Conservation (phyloP, 148 eudicot genomes). For the Amaranthus cruentus region DNA sequence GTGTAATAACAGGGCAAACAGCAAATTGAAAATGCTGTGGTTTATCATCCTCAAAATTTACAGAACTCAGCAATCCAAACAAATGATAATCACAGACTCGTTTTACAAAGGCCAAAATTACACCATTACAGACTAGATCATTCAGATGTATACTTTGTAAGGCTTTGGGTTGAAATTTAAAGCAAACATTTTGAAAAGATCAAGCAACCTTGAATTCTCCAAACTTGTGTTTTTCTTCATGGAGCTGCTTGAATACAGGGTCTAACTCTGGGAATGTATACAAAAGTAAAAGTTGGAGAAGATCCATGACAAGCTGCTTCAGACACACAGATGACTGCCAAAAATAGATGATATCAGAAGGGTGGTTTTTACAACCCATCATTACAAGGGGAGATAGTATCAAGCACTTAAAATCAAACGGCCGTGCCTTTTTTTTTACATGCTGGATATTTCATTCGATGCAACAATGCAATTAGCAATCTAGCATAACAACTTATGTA, state of each 20-base stretch:
- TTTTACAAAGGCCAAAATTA: neutral
- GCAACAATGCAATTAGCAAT: neutral
- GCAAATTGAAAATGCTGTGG: conserved; percentile 8
- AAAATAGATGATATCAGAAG: conserved; percentile 20
- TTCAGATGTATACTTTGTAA: neutral
- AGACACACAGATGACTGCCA: conserved; percentile 83
- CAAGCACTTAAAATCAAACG: too few species aligned
- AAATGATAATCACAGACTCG: neutral
- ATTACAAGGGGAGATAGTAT: neutral
- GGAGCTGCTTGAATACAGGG: conserved; percentile 52
- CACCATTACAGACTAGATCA: neutral
- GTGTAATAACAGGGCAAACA: neutral
- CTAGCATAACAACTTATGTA: neutral
- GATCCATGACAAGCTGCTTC: conserved; percentile 75
- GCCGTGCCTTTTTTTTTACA: neutral
- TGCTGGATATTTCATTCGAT: neutral
- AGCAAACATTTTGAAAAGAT: neutral
- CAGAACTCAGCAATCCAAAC: conserved; percentile 13
- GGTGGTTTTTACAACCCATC: neutral
- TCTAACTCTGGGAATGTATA: conserved; percentile 88
- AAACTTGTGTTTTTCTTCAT: conserved; percentile 64
- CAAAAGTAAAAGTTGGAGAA: conserved; percentile 70
- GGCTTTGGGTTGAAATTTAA: neutral
- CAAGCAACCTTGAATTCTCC: conserved; percentile 48
- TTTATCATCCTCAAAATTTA: conserved; percentile 17